Conservation (phyloP, 495 filamentous ascomycete genomes). For the Talaromyces wortmannii region DNA sequence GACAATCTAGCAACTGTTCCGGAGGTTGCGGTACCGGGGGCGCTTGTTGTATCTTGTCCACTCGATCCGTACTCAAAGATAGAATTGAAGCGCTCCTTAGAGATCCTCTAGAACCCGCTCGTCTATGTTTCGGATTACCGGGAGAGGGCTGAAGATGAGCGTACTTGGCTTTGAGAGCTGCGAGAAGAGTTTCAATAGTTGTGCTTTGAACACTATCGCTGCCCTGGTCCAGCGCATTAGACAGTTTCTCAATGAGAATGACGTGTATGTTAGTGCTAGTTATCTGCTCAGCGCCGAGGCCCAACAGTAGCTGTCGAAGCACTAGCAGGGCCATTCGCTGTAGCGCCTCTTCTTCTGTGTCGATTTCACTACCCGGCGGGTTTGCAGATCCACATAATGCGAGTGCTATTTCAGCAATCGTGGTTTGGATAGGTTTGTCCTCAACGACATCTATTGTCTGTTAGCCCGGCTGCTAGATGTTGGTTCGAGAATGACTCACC, state of each 20-base stretch:
- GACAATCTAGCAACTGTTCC: conserved; percentile 68
- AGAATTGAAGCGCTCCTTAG: conserved; percentile 39
- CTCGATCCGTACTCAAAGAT: conserved; percentile 41
- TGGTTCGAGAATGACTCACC: conserved; percentile 18
- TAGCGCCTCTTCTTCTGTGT: conserved; percentile 34
- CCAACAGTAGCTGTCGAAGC: conserved; percentile 68
- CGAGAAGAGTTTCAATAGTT: conserved; percentile 67
- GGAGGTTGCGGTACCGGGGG: conserved; percentile 50
- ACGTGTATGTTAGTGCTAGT: conserved; percentile 66
- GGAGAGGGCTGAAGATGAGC: conserved; percentile 31
- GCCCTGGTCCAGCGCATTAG: conserved; percentile 49
- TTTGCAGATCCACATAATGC: conserved; percentile 21
- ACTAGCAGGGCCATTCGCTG: conserved; percentile 65
- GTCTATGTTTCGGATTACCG: conserved; percentile 30
- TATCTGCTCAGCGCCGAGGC: conserved; percentile 59
- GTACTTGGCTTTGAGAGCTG: conserved; percentile 60
- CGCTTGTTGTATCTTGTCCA: conserved; percentile 25
- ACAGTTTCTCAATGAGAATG: conserved; percentile 62
- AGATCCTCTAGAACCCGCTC: conserved; percentile 36
- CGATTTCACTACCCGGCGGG: conserved; percentile 4
- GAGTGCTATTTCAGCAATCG: conserved; percentile 28
- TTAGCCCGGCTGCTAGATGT: neutral
- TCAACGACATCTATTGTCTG: conserved; percentile 16
- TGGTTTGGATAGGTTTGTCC: conserved; percentile 29
- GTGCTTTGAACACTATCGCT: conserved; percentile 56